Evolutionary conservation across 345 rosid genomes (phyloP).

Genomic region (Eutrema yunnanense): DNA sequence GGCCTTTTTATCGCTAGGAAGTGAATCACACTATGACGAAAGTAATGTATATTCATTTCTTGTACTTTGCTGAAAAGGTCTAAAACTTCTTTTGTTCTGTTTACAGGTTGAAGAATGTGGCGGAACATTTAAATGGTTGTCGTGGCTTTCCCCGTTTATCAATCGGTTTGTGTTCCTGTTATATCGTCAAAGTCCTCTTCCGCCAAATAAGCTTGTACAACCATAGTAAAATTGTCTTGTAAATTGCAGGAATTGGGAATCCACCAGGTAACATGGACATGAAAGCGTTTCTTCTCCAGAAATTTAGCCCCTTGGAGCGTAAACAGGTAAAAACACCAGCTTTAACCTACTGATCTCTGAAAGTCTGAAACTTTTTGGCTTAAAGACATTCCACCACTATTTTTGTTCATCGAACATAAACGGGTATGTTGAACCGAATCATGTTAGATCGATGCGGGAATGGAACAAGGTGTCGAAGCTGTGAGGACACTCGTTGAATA

Average conservation of each 20-base stretch:
- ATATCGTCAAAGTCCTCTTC: not conserved
- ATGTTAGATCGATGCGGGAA: conserved; percentile 54
- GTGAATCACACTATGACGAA: not conserved
- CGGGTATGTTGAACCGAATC: not conserved
- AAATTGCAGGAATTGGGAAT: conserved; percentile 67
- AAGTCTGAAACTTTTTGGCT: not conserved
- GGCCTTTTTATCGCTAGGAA: not conserved
- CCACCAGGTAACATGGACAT: conserved; percentile 90
- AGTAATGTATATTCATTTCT: not conserved
- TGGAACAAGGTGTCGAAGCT: conserved; percentile 68
- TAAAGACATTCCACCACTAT: not conserved
- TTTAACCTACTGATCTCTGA: not conserved
- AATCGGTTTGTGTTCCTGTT: conserved; percentile 44
- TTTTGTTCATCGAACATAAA: not conserved
- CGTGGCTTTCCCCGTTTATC: conserved; percentile 68
- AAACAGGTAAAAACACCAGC: conserved; percentile 40
- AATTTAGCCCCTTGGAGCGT: conserved; percentile 61
- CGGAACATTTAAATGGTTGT: conserved; percentile 62
- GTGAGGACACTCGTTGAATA: conserved; percentile 45
- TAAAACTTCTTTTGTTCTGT: not conserved
- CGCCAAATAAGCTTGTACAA: not conserved
- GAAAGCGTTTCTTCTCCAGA: conserved; percentile 83
- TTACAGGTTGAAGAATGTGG: conserved; percentile 69
- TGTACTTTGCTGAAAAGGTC: not conserved
- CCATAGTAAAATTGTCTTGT: not conserved